Conservation (phyloP, 176 grass and related monocot species). For the Raddia guianensis region DNA sequence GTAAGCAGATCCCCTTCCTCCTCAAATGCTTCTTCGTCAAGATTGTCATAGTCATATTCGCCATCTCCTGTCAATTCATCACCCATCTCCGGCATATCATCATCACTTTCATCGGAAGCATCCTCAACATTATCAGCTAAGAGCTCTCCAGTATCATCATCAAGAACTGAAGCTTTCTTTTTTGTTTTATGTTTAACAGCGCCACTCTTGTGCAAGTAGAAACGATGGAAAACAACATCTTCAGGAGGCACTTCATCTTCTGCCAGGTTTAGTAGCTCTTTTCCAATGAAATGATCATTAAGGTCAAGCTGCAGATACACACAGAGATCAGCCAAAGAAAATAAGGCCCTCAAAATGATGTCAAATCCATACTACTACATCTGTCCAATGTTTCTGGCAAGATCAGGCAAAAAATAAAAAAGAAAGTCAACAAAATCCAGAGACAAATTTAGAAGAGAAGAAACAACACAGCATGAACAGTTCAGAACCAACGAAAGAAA, state of each 20-base stretch:
- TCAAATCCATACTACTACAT: not conserved
- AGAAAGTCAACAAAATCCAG: conserved; percentile 4
- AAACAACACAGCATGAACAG: not conserved
- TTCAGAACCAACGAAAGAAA: conserved; percentile 33
- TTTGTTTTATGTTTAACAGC: conserved; percentile 66
- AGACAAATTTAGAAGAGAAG: not conserved
- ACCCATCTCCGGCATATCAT: conserved; percentile 52
- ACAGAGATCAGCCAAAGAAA: conserved; percentile 33
- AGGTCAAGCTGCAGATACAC: conserved; percentile 63
- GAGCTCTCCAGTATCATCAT: conserved; percentile 70
- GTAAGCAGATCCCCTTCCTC: conserved; percentile 85
- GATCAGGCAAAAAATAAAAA: not conserved
- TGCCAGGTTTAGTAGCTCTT: conserved; percentile 83
- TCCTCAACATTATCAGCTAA: conserved; percentile 49
- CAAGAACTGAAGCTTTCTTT: conserved; percentile 47
- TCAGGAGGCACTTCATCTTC: conserved; percentile 93
- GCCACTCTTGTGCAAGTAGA: conserved; percentile 86
- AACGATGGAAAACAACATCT: conserved; percentile 96
- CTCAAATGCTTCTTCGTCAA: conserved; percentile 69
- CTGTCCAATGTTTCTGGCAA: not conserved
- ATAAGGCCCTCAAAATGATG: not conserved
- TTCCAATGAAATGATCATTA: conserved; percentile 68
- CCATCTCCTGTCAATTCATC: conserved; percentile 41
- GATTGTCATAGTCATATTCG: conserved; percentile 84
- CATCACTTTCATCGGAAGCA: conserved; percentile 61